Conservation (phyloP, 768 basidiomycete species). For the Trametes sanguinea region DNA sequence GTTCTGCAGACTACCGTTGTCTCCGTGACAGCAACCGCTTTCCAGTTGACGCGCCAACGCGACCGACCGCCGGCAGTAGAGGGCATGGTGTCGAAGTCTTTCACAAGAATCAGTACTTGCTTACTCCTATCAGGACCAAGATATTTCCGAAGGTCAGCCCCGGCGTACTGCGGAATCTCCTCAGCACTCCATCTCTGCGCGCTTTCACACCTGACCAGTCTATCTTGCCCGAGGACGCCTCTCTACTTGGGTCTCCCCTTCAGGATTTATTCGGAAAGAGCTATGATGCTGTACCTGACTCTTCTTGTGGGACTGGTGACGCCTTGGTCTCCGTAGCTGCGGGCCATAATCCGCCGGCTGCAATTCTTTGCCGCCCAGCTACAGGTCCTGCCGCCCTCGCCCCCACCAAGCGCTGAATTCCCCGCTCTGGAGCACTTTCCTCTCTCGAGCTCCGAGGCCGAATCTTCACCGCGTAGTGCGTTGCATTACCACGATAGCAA, state of each 20-base stretch:
- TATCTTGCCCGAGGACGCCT: neutral
- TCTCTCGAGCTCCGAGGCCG: neutral
- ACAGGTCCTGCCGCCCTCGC: slow-evolving; percentile 8
- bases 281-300: neutral
- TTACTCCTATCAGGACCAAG: slow-evolving; percentile 17
- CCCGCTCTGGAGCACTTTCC: slow-evolving; percentile 1
- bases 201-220: slow-evolving; percentile 14
- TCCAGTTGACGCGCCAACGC: neutral
- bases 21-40: too few species aligned
- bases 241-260: slow-evolving; percentile 9
- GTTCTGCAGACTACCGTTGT: neutral
- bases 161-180: slow-evolving; percentile 5
- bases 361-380: neutral
- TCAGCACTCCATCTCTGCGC: slow-evolving; percentile 19
- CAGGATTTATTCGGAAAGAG: neutral
- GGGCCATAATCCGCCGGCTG: neutral
- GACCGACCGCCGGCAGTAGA: neutral
- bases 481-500: neutral
- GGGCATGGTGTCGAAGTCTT: neutral
- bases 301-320: neutral
- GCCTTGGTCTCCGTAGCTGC: neutral
- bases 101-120: slow-evolving; percentile 17
- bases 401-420: slow-evolving; percentile 14
- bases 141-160: slow-evolving; percentile 20
- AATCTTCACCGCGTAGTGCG: slow-evolving; percentile 1